Evolutionary conservation across 2,329 filamentous ascomycete species (phyloP).

Genomic region (Stagonosporopsis tanaceti): DNA sequence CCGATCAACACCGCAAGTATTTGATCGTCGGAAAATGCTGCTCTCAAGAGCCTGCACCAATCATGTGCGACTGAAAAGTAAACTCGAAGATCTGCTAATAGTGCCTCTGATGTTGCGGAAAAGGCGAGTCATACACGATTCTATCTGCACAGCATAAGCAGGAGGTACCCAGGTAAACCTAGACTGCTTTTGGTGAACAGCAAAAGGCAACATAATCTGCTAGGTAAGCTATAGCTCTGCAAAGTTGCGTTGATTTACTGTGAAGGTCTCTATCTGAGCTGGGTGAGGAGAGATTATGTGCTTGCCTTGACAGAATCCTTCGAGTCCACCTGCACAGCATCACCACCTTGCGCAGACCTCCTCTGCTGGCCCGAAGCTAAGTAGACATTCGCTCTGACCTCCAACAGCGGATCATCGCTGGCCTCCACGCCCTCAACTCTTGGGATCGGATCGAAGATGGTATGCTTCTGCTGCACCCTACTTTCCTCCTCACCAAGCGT

Average conservation of each 20-base stretch:
- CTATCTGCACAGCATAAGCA: no score
- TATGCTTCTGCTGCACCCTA: constrained; percentile 57
- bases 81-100: neutral
- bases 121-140: no score
- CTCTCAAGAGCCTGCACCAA: neutral
- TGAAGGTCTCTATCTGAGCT: no score
- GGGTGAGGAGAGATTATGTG: neutral
- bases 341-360: constrained; percentile 50
- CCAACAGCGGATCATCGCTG: constrained; percentile 64
- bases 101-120: neutral
- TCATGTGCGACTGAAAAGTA: neutral
- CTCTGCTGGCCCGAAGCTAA: constrained; percentile 63
- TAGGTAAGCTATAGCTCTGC: no score
- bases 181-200: no score
- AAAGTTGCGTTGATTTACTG: no score
- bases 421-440: constrained; percentile 62
- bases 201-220: no score
- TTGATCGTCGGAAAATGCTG: neutral
- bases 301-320: constrained; percentile 2
- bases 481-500: constrained; percentile 53
- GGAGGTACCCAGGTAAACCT: no score
- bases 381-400: constrained; percentile 64
- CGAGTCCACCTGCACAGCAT: constrained; percentile 12
- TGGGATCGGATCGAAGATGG: constrained; percentile 67
- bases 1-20: neutral